Conservation (phyloP, 805 yeast genomes). For the Candida endomychidarum region DNA sequence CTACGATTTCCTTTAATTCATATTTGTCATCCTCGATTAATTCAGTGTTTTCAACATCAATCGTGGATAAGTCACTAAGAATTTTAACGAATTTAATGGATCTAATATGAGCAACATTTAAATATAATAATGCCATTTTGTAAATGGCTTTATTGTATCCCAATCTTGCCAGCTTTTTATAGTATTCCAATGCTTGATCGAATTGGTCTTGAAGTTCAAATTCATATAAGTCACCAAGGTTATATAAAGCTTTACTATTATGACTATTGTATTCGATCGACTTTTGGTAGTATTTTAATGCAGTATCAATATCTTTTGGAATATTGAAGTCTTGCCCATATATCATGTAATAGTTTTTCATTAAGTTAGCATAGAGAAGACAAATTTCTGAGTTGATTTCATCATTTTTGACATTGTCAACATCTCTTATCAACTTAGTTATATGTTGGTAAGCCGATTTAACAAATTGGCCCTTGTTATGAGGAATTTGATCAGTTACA, state of each 20-base stretch:
- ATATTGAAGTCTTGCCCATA: conserved; percentile 40
- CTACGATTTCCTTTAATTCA: conserved; percentile 42
- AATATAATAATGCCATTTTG: conserved; percentile 37
- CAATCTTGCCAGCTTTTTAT: conserved; percentile 37
- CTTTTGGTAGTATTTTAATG: conserved; percentile 31
- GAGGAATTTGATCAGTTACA: conserved; percentile 29
- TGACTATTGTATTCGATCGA: conserved; percentile 32
- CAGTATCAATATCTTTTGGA: conserved; percentile 25
- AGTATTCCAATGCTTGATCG: conserved; percentile 32
- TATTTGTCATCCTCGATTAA: conserved; percentile 39
- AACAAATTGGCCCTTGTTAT: conserved; percentile 35
- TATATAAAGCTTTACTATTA: conserved; percentile 34
- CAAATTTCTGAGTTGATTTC: conserved; percentile 30
- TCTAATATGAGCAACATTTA: conserved; percentile 34
- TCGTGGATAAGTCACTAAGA: conserved; percentile 35
- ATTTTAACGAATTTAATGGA: conserved; percentile 36
- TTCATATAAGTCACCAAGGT: conserved; percentile 41
- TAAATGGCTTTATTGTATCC: conserved; percentile 48
- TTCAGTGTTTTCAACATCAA: conserved; percentile 34
- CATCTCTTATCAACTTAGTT: conserved; percentile 35
- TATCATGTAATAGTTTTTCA: conserved; percentile 33
- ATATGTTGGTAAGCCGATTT: conserved; percentile 40
- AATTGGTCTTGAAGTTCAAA: conserved; percentile 27
- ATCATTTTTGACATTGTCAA: conserved; percentile 23
- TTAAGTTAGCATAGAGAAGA: conserved; percentile 37